Conservation (phyloP, 768 basidiomycete species). For the Austroboletus eburneus region DNA sequence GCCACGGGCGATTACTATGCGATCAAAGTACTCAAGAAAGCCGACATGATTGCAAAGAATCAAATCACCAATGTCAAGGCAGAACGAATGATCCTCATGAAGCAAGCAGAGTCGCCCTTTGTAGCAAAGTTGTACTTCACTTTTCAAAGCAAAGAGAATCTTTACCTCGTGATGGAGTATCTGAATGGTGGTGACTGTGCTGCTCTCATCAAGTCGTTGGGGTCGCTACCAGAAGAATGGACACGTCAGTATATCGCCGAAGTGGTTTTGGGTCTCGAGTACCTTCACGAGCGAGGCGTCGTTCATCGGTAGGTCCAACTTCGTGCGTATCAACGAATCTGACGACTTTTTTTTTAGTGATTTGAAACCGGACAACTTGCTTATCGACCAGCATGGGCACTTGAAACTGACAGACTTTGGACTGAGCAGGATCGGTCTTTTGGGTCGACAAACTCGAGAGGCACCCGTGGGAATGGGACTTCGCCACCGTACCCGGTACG, state of each 20-base stretch:
- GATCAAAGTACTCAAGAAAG: slow-evolving; percentile 99
- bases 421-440: slow-evolving; percentile 92
- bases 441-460: slow-evolving; percentile 92
- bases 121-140: slow-evolving; percentile 98
- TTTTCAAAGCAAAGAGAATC: slow-evolving; percentile 98
- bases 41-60: slow-evolving; percentile 99
- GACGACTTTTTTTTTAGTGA: slow-evolving; percentile 51
- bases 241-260: slow-evolving; percentile 95
- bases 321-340: not conserved
- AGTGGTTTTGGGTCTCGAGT: slow-evolving; percentile 91
- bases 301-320: slow-evolving; percentile 81
- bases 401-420: slow-evolving; percentile 98
- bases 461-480: slow-evolving; percentile 40
- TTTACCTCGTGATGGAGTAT: slow-evolving; percentile 99
- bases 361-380: slow-evolving; percentile 94
- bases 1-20: slow-evolving; percentile 98
- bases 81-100: slow-evolving; percentile 99
- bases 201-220: slow-evolving; percentile 93
- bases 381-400: slow-evolving; percentile 96
- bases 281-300: slow-evolving; percentile 91
- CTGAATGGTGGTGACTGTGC: slow-evolving; percentile 98
- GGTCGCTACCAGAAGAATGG: slow-evolving; percentile 93
- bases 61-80: slow-evolving; percentile 99
- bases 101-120: slow-evolving; percentile 96
- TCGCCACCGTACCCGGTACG: slow-evolving; percentile 51